phyloP scores from a whole-genome alignment of 164 flowering plant genomes.

The Stephania yunnanensis region DNA sequence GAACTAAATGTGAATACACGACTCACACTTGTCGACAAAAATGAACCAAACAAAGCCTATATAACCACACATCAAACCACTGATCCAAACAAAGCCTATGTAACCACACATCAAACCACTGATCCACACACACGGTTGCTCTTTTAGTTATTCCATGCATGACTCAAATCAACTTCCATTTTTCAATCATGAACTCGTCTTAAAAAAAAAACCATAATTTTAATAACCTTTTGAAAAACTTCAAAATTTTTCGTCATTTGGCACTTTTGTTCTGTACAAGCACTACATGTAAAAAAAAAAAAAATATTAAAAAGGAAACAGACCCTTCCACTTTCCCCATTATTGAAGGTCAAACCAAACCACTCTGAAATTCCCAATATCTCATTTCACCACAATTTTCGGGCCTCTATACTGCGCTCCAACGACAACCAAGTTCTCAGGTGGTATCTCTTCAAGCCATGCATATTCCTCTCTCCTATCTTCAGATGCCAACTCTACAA shows the following conservation, averaged over 20 bases:
- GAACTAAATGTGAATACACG: too few relatives aligned
- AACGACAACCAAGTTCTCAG: constrained; percentile 18
- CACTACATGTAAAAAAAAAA: neutral
- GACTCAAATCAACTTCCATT: too few relatives aligned
- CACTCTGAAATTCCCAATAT: neutral
- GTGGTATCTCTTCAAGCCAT: constrained; percentile 28
- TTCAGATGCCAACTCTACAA: neutral
- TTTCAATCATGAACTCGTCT: too few relatives aligned
- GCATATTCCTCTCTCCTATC: constrained; percentile 14
- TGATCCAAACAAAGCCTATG: too few relatives aligned
- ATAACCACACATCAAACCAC: too few relatives aligned
- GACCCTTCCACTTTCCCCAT: neutral
- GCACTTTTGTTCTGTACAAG: neutral
- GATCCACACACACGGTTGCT: too few relatives aligned
- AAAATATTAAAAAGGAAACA: neutral
- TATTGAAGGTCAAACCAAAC: neutral
- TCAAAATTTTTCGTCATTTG: neutral
- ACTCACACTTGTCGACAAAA: too few relatives aligned
- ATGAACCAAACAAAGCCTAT: too few relatives aligned
- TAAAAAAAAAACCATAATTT: neutral
- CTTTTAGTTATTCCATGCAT: too few relatives aligned
- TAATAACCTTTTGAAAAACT: neutral
- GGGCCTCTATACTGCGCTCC: constrained; percentile 31
- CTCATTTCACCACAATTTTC: constrained; percentile 18
- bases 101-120: too few relatives aligned